These are phyloP conservation scores for Lasiodiplodia citricola DNA, from an alignment of 2,329 filamentous ascomycete genomes.

Conservation along the genomic window DNA sequence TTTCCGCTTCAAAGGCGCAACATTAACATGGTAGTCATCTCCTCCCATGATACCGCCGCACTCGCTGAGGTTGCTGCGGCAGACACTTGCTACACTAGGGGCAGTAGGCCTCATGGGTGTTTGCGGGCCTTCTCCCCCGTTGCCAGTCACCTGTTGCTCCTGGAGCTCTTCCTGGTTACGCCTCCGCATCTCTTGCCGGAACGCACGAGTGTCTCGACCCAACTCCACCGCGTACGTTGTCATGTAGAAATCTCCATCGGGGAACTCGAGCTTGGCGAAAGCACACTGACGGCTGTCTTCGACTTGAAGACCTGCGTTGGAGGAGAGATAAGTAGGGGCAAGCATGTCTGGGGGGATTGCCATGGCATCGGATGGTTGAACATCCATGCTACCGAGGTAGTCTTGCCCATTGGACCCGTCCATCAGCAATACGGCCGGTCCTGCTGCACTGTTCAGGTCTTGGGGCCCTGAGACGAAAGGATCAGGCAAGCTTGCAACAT, in stretches of 20 bases:
- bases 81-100: constrained; percentile 25
- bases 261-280: constrained; percentile 72
- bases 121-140: constrained; percentile 25
- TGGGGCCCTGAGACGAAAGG: constrained; percentile 3
- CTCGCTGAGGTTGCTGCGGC: constrained; percentile 35
- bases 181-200: constrained; percentile 50
- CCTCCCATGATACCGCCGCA: constrained; percentile 35
- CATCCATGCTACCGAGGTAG: constrained; percentile 21
- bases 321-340: neutral
- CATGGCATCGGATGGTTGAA: constrained; percentile 16
- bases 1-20: constrained; percentile 11
- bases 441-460: neutral
- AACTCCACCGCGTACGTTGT: constrained; percentile 75
- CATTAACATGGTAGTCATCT: constrained; percentile 30
- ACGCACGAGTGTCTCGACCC: constrained; percentile 69
- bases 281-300: constrained; percentile 47
- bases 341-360: constrained; percentile 25
- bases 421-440: neutral
- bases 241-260: constrained; percentile 79
- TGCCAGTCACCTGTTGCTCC: constrained; percentile 45
- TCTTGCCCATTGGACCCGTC: neutral
- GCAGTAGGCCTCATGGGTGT: constrained; percentile 28
- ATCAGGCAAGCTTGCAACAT: constrained; percentile 3
- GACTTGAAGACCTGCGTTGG: neutral
- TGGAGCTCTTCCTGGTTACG: constrained; percentile 51